Base-by-base conservation (phyloP, 805 yeast species). In the Spathaspora hagerdaliae region DNA sequence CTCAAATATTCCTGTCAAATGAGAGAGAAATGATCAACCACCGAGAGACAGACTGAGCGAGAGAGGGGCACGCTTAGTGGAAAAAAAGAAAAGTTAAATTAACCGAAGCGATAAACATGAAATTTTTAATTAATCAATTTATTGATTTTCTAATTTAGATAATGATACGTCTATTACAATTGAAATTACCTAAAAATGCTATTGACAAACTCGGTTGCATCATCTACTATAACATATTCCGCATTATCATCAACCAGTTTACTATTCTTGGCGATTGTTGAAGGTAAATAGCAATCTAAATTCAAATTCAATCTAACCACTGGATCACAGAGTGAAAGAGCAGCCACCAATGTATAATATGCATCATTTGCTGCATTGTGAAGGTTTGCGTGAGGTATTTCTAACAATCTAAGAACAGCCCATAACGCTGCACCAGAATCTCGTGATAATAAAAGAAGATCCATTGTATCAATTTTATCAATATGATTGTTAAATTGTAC, bases 351-450 rank as follows among this genome's bases (percentile, higher is more conserved):
- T 0, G 90, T 84, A 51, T 73, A 82, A 53, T 81, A 79, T 6
- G 87, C 79, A 59, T 84, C 91, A 55, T 84, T 84, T 2, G 83
- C 87, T 1, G 86, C 90, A 57, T 84, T 84, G 58, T 84, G 90
- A 39, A 84, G 63, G 51, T 69, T 73, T 0, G 81, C 74, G 55
- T 79, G 81, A 1, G 87, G 85, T 6, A 84, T 69, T 27, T 67
- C 64, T 41, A 79, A 61, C 40, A 70, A 56, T 36, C 76, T 59
- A 13, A 83, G 63, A 0, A 78, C 58, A 15, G 71, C 74, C 12
- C 77, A 70, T 38, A 84, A 57, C 7, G 74, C 66, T 3, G 72
- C 64, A 6, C 78, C 77, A 32, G 64, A 55, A 8, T 54, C 54
- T 1, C 81, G 75, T 3, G 75, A 61, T 2, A 60, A 37, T 2